These are phyloP conservation scores for Pleurotus platypus DNA, from an alignment of 768 basidiomycete genomes.

Conservation along the genomic window DNA sequence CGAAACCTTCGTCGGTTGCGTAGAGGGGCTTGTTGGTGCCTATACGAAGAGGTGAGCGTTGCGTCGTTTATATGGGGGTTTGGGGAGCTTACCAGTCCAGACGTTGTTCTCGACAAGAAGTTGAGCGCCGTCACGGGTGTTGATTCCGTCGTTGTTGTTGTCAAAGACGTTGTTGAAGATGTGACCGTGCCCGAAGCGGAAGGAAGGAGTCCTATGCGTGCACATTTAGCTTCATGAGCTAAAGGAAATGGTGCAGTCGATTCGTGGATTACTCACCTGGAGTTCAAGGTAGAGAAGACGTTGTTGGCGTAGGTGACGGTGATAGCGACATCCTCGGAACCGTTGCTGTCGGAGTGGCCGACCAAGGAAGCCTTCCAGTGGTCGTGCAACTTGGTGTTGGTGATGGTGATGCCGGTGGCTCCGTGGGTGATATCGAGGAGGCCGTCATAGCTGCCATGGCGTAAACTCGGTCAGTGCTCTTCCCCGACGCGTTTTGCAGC, in stretches of 20 bases:
- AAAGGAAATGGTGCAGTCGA: no score
- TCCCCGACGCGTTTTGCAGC: no score
- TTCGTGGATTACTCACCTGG: constrained; percentile 1
- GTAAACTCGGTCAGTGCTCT: no score
- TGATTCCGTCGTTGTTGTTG: constrained; percentile 26
- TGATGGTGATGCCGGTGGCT: constrained; percentile 35
- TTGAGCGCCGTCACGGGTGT: no score
- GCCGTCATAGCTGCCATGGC: constrained; percentile 38
- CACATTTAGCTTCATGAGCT: no score
- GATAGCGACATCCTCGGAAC: constrained; percentile 24
- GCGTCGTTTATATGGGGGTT: background rate
- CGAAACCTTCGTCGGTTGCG: constrained; percentile 35
- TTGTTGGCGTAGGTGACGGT: background rate
- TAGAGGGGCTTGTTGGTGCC: constrained; percentile 36
- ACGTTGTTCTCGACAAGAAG: constrained; percentile 35
- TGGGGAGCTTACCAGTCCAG: constrained; percentile 28
- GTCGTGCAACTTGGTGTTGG: constrained; percentile 37
- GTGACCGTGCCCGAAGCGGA: constrained; percentile 45
- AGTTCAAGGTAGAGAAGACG: constrained; percentile 4
- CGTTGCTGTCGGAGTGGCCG: constrained; percentile 41
- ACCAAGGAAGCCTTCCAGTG: constrained; percentile 46
- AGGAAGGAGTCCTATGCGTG: constrained; percentile 33
- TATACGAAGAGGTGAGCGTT: background rate
- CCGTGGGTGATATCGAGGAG: constrained; percentile 44
- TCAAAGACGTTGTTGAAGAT: constrained; percentile 45